Base-by-base conservation (phyloP, 306 rosid genomes). In the Inga laurina region DNA sequence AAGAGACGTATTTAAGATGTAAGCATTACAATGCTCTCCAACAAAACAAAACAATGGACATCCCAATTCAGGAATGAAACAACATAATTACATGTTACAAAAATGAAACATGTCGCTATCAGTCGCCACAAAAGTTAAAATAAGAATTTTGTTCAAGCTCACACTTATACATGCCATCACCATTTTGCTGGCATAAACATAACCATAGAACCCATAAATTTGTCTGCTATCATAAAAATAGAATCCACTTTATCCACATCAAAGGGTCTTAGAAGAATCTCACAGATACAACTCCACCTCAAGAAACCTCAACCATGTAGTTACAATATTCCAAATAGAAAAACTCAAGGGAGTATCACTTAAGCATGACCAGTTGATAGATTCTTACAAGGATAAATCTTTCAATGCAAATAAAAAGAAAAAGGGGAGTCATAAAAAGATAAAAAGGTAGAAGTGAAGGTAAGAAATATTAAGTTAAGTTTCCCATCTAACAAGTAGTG, bases 401-500 rank as follows among this genome's bases (percentile, higher is more conserved):
- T 56, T 54, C 43, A 22, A 72, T 22, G 15, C 27, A 34, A 82
- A 72, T 8, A 48, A 45, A 57, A 57, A 48, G n/a, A 72, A 43
- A 82, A 12, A 39, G 8, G 56, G 79, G 61, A 65, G 75, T 22
- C 64, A 67, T 13, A 27, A 27, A 24, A 57, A 79, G 77, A 35
- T 0, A 24, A 51, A 59, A 12, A 68, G 24, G 37, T 49, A 37
- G 79, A 72, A 57, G 39, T 30, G 22, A 62, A 61, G 39, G 79
- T 18, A 44, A n/a, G 75, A 35, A 81, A n/a, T 77, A 56, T 77
- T n/a, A 62, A 52, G 73, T 77, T n/a, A 62, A 52, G 73, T 44
- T 79, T 85, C 79, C 86, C 88, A 76, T 79, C 72, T 80, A 81
- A 85, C 30, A 54, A 70, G 72, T 34, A 76, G 43, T 72, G 69